Conservation (phyloP, 2,329 filamentous ascomycete species). For the Neospermospora avenae region DNA sequence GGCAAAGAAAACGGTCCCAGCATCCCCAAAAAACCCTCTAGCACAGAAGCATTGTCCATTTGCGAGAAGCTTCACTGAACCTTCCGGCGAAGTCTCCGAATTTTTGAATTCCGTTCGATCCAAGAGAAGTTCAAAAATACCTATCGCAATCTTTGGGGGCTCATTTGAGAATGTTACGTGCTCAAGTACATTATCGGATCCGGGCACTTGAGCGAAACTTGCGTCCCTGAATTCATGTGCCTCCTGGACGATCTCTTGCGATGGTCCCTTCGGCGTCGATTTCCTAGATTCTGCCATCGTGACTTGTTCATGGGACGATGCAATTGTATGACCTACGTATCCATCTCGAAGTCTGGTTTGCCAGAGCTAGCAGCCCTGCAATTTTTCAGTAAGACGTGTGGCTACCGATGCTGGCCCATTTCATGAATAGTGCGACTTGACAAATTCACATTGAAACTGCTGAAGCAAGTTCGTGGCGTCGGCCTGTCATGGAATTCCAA, state of each 20-base stretch:
- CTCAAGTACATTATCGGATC: neutral
- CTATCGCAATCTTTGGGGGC: constrained; percentile 25
- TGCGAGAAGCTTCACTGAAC: constrained; percentile 44
- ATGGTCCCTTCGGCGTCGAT: constrained; percentile 25
- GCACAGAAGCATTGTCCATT: constrained; percentile 41
- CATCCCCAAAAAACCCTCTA: constrained; percentile 43
- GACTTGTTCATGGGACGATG: neutral
- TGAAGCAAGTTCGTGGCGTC: too few species aligned
- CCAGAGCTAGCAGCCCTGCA: neutral
- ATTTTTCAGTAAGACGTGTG: neutral
- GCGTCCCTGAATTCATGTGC: constrained; percentile 43
- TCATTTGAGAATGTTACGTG: constrained; percentile 11
- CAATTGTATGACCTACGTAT: neutral
- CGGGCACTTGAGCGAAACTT: constrained; percentile 35
- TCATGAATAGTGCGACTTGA: too few species aligned
- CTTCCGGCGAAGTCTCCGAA: constrained; percentile 43
- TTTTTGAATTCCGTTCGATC: constrained; percentile 43
- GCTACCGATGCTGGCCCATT: too few species aligned
- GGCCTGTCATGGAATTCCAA: too few species aligned
- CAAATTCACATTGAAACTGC: too few species aligned
- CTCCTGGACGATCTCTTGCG: constrained; percentile 43
- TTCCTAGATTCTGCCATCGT: constrained; percentile 38
- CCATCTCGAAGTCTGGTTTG: neutral
- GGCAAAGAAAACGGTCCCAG: constrained; percentile 49
- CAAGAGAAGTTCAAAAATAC: constrained; percentile 42